Percentiles rank a stretch among this genome's conserved stretches.
phyloP scores from a whole-genome alignment of 1,139 yeast species.

The Lodderomyces margitis region DNA sequence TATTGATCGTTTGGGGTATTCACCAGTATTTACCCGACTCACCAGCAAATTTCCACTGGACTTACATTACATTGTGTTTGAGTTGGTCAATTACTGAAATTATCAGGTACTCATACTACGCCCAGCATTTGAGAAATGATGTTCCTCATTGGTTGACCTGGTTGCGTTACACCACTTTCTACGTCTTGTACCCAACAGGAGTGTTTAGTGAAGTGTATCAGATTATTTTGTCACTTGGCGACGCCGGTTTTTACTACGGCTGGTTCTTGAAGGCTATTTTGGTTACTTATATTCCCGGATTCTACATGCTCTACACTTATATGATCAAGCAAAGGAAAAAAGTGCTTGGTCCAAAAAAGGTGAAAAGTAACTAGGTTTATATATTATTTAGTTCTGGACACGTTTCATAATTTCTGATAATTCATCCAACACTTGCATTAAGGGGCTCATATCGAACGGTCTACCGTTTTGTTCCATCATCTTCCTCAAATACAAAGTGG shows the following conservation, averaged over 20 bases:
- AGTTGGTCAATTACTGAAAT: conserved; percentile 95
- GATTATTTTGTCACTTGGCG: conserved; percentile 64
- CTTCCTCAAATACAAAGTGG: conserved; percentile 35
- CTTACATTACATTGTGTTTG: conserved; percentile 61
- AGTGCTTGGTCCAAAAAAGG: conserved; percentile 41
- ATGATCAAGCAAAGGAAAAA: conserved; percentile 86
- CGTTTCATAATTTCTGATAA: conserved; percentile 3
- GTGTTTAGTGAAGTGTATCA: conserved; percentile 79
- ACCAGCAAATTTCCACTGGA: conserved; percentile 59
- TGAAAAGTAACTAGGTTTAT: neutral
- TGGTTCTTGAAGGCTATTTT: conserved; percentile 56
- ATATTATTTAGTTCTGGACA: neutral
- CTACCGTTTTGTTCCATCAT: conserved; percentile 27
- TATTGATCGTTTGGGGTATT: conserved; percentile 81
- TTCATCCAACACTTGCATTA: conserved; percentile 27
- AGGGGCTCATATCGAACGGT: conserved; percentile 20
- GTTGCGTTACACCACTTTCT: conserved; percentile 81
- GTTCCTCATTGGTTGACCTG: conserved; percentile 66
- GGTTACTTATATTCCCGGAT: conserved; percentile 78
- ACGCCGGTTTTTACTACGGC: conserved; percentile 58
- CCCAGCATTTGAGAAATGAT: conserved; percentile 57
- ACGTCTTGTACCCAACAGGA: conserved; percentile 84
- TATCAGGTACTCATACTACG: conserved; percentile 83
- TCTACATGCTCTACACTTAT: conserved; percentile 79
- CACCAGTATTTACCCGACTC: conserved; percentile 70